Conservation (phyloP, 306 rosid species). For the Geum urbanum region DNA sequence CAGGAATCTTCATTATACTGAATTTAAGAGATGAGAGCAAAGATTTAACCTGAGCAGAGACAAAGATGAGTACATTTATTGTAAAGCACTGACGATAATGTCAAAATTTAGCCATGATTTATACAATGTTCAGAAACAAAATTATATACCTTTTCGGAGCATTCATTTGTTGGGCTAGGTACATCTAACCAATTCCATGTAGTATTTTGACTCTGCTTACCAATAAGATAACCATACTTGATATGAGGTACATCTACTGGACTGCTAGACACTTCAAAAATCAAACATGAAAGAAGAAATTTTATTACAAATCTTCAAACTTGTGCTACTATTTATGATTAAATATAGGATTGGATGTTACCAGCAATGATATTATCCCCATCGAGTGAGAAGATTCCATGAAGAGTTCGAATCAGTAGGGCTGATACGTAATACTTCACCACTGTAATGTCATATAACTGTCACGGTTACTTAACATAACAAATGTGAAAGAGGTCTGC, state of each 20-base stretch:
- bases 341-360: constrained; percentile 37
- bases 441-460: constrained; percentile 45
- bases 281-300: constrained; percentile 17
- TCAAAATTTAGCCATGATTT: constrained; percentile 11
- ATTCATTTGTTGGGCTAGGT: constrained; percentile 49
- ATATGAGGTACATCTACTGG: constrained; percentile 79
- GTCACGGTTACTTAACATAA: constrained; percentile 15
- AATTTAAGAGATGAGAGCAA: constrained; percentile 65
- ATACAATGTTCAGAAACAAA: constrained; percentile 14
- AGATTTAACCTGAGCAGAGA: constrained; percentile 56
- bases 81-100: constrained; percentile 19
- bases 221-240: constrained; percentile 62
- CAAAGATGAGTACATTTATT: constrained; percentile 9
- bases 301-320: constrained; percentile 5
- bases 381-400: constrained; percentile 77
- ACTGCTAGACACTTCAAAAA: constrained; percentile 74
- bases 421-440: constrained; percentile 59
- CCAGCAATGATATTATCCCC: constrained; percentile 86
- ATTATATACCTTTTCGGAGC: constrained; percentile 68
- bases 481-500: constrained; percentile 4
- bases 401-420: constrained; percentile 66
- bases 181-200: constrained; percentile 77
- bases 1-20: constrained; percentile 62
- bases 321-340: constrained; percentile 9
- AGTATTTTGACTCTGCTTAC: constrained; percentile 40